Base-by-base conservation (phyloP, 192 early-diverging fungal genomes). In the Backusella macrospora region DNA sequence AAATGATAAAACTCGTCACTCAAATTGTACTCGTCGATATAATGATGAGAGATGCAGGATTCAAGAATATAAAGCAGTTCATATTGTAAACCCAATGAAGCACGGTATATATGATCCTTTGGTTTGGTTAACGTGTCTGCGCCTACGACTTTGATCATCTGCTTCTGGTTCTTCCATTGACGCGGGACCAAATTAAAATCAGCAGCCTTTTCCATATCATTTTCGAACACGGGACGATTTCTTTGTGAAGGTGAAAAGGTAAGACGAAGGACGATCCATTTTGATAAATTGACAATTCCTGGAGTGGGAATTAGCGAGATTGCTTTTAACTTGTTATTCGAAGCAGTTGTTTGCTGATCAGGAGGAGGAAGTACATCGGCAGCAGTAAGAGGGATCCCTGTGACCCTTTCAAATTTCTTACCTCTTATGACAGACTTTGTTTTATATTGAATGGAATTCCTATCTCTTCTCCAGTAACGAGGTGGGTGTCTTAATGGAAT, bases 31-130 rank as follows among this genome's bases (percentile, higher is more conserved):
- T 82, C 84, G 14, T 80, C 65, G 15, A 89, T 63, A 6, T 71
- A 81, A 14, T 83, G 79, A 48, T 70, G 62, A 0, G 78, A 76
- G 0, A 89, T 65, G 0, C 78, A 73, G 8, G 80, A 76, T 64
- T 89, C 87, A 0, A 87, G 62, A 68, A 83, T 64, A 44, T 87
- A 89, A 0, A 84, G 77, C 0, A 83, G 78, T 8, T 87, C 83
- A 43, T 82, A 89, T 0, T 34, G 26, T 44, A 45, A 3, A 6
- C 14, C 26, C 71, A 76, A 14, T 4, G 8, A 7, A n/a, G 72
- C 44, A 73, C 83, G 18, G 42, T 47, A 48, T 70, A 72, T 42
- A 43, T 76, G 66, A 23, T 38, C 52, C 2, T 49, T 62, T 10
- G 73, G 68, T 13, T 66, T 79, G 5, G 62, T 63, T 16, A 79